Conservation (phyloP, 2,329 filamentous ascomycete genomes). For the Colletotrichum chlorophyti region DNA sequence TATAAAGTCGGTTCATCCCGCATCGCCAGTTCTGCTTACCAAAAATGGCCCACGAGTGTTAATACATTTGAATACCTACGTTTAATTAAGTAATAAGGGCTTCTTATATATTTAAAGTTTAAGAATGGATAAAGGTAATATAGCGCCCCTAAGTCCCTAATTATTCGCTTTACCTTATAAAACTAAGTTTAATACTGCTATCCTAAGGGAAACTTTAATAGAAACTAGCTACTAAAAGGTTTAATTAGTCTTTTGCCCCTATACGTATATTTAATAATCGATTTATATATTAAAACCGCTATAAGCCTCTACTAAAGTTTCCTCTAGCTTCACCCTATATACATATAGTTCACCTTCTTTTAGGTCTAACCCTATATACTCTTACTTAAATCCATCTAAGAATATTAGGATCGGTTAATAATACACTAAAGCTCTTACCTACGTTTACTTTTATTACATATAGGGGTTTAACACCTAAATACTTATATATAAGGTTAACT, state of each 20-base stretch:
- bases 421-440: slow-evolving; percentile 43
- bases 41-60: too few species aligned
- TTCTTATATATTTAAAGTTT: too few species aligned
- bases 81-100: slow-evolving; percentile 46
- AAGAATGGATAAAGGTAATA: too few species aligned
- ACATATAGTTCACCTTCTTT: slow-evolving; percentile 52
- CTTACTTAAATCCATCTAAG: slow-evolving; percentile 51
- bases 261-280: neutral
- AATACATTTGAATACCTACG: slow-evolving; percentile 47
- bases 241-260: neutral
- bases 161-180: too few species aligned
- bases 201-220: slow-evolving; percentile 51
- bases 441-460: slow-evolving; percentile 49
- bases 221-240: slow-evolving; percentile 46
- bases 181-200: too few species aligned
- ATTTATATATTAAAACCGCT: neutral
- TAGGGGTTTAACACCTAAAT: slow-evolving; percentile 47
- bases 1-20: too few species aligned
- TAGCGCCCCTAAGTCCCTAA: too few species aligned
- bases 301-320: neutral
- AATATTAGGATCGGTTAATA: slow-evolving; percentile 50
- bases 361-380: slow-evolving; percentile 49
- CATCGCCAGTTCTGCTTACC: too few species aligned
- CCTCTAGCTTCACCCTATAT: slow-evolving; percentile 37
- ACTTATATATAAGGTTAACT: slow-evolving; percentile 49